phyloP scores from a whole-genome alignment of 805 yeast genomes.

The Ogataea polymorpha region DNA sequence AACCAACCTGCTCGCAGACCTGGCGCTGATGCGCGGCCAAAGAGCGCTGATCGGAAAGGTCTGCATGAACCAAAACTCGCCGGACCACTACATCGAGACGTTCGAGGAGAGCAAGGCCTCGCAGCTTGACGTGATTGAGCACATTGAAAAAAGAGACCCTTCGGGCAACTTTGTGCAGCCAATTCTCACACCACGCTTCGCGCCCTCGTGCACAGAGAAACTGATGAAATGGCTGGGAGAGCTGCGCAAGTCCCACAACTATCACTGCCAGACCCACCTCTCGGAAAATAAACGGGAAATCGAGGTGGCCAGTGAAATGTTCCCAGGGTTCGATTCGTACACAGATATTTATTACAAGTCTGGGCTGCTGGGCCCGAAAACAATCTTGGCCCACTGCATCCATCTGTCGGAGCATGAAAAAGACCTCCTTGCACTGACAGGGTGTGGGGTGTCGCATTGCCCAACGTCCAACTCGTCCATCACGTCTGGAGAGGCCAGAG shows the following conservation, averaged over 20 bases:
- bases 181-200: conserved; percentile 88
- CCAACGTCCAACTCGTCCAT: conserved; percentile 88
- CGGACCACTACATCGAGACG: conserved; percentile 64
- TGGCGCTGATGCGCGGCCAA: conserved; percentile 68
- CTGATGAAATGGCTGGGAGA: conserved; percentile 63
- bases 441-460: conserved; percentile 84
- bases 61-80: conserved; percentile 87
- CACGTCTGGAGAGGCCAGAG: conserved; percentile 87
- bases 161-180: conserved; percentile 56
- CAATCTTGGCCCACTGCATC: conserved; percentile 87
- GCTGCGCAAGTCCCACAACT: conserved; percentile 42
- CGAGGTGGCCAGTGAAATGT: conserved; percentile 64
- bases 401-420: conserved; percentile 69
- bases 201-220: conserved; percentile 75
- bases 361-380: conserved; percentile 56
- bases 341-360: conserved; percentile 73
- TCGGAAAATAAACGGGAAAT: conserved; percentile 78
- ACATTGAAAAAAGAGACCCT: conserved; percentile 55
- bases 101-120: conserved; percentile 49
- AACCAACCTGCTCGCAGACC: conserved; percentile 71
- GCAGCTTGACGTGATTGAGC: conserved; percentile 55
- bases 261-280: conserved; percentile 89
- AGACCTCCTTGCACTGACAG: conserved; percentile 46
- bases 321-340: conserved; percentile 68
- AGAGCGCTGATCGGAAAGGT: conserved; percentile 90